Evolutionary conservation across 1,284 basidiomycete species (phyloP), one percentile per base, ranked within the genome.

Genomic region (Coniferiporia sulphurascens): DNA sequence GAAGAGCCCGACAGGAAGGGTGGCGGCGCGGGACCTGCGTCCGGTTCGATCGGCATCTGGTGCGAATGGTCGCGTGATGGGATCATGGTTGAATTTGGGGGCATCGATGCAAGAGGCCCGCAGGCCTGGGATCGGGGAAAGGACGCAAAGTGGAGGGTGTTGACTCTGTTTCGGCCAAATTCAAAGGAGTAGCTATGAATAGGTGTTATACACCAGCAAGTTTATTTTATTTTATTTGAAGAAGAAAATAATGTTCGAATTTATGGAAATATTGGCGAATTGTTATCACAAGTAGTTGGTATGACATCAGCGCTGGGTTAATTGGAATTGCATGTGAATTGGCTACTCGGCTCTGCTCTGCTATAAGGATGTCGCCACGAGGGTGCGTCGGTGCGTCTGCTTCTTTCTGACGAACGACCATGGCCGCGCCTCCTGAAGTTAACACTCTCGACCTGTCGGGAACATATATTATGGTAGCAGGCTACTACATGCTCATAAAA

Each of bases 1-100:
- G 93, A 93, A 17, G 93, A 95, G 72, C 93, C 93, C 6, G 82
- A 82, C 65, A 80, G 89, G 57, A 96, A 95, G 69, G 93, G 93
- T 5, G 91, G 93, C 22, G 91, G 92, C 0, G 76, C 83, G 9
- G 91, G 89, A 0, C 89, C 89, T 7, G 86, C 86, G 12, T 83
- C 81, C 8, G 89, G 89, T n/a, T 91, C 88, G 45, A 90, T 95
- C 64, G 86, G 85, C 17, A 93, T 95, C 62, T 96, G 91, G 90
- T 89, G 92, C 65, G 93, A 95, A 71, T 95, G 92, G 92, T 78
- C 82, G n/a, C 78, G 75, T 61, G 79, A 87, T 58, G 91, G 91
- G 1, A 68, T 93, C 22, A 87, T 91, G 86, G 81, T 91, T 15
- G 91, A 93, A 68, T 91, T 91, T 72, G 88, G 87, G 0, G 89